Conservation (phyloP, 192 early-diverging fungal genomes). For the Rhizophagus clarus region DNA sequence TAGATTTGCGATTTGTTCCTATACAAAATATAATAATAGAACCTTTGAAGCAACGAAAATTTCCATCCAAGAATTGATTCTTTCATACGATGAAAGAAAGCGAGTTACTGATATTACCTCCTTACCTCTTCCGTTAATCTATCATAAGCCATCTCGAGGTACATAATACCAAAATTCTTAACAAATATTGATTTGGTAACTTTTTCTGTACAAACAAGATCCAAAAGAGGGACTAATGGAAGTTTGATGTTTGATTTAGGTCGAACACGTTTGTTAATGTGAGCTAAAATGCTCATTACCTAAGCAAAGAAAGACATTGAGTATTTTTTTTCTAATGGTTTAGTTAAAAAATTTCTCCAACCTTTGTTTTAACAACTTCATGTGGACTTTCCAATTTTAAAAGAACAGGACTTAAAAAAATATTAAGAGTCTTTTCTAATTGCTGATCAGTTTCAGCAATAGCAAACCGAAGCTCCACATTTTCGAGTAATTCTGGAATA, state of each 20-base stretch:
- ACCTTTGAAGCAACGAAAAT: neutral
- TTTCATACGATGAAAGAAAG: neutral
- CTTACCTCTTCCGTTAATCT: slow-evolving; percentile 50
- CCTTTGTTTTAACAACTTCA: slow-evolving; percentile 50
- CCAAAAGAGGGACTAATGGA: slow-evolving; percentile 64
- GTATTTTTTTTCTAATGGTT: neutral
- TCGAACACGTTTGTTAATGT: slow-evolving; percentile 85
- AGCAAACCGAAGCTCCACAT: slow-evolving; percentile 77
- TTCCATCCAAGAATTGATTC: neutral
- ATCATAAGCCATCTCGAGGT: slow-evolving; percentile 77
- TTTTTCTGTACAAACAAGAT: slow-evolving; percentile 54
- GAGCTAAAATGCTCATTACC: slow-evolving; percentile 76
- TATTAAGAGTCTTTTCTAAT: slow-evolving; percentile 61
- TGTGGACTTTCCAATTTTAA: slow-evolving; percentile 62
- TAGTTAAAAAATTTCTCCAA: slow-evolving; percentile 9
- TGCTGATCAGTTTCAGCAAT: slow-evolving; percentile 66
- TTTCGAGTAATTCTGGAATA: slow-evolving; percentile 55
- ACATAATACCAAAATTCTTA: slow-evolving; percentile 82
- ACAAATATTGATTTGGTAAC: slow-evolving; percentile 50
- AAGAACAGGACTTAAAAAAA: slow-evolving; percentile 70
- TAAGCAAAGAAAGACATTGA: slow-evolving; percentile 31
- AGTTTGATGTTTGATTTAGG: slow-evolving; percentile 58
- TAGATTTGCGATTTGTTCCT: slow-evolving; percentile 45
- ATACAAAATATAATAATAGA: slow-evolving; percentile 7
- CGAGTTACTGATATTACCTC: neutral